phyloP scores from a whole-genome alignment of 805 yeast genomes.

The Wickerhamiella domercqiae region DNA sequence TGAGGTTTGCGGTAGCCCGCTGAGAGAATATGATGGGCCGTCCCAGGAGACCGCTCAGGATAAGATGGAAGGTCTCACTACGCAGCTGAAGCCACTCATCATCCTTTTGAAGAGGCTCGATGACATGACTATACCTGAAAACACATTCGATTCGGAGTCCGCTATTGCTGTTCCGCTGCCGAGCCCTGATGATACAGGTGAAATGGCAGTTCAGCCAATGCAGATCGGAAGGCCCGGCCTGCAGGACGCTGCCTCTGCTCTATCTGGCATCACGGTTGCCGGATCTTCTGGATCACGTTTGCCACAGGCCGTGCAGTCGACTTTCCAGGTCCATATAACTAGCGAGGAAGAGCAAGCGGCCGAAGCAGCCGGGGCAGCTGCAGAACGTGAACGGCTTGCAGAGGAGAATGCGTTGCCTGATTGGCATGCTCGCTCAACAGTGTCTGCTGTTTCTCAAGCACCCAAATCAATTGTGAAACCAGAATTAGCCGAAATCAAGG shows the following conservation, averaged over 20 bases:
- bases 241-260: neutral
- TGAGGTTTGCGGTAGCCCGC: constrained; percentile 59
- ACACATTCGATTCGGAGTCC: constrained; percentile 74
- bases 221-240: too few relatives aligned
- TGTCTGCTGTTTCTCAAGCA: constrained; percentile 31
- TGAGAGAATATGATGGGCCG: constrained; percentile 80
- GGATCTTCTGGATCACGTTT: constrained; percentile 20
- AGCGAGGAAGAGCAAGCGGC: constrained; percentile 72
- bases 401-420: constrained; percentile 91
- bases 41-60: constrained; percentile 71
- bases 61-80: constrained; percentile 68
- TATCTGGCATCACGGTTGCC: constrained; percentile 14
- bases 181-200: constrained; percentile 5
- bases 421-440: constrained; percentile 89
- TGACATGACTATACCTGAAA: constrained; percentile 67
- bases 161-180: constrained; percentile 56
- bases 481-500: constrained; percentile 1
- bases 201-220: constrained; percentile 1
- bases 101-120: constrained; percentile 69
- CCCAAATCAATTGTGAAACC: neutral
- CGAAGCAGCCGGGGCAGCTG: constrained; percentile 53
- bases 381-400: constrained; percentile 49
- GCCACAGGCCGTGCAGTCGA: constrained; percentile 40
- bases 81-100: constrained; percentile 77
- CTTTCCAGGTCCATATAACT: constrained; percentile 74